Conservation (phyloP, 2,329 filamentous ascomycete species). For the Paracamarosporium sp. region DNA sequence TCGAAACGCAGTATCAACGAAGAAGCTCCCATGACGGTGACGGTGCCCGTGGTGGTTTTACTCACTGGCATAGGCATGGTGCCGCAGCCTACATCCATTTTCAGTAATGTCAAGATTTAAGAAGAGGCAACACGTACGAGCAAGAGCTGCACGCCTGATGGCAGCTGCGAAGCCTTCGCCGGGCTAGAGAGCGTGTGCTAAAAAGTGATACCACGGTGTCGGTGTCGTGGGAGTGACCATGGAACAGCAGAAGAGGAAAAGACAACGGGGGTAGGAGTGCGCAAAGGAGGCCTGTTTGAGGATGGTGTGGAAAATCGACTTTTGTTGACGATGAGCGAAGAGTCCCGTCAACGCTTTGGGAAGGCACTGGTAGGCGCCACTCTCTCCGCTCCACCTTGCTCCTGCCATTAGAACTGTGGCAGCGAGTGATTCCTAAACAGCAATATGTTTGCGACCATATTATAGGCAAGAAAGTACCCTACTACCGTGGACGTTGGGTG, state of each 20-base stretch:
- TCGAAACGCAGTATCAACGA: not conserved
- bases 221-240: not conserved
- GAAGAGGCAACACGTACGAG: not conserved
- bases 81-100: not conserved
- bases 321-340: not conserved
- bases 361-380: not conserved
- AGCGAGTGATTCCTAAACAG: not conserved
- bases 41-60: not conserved
- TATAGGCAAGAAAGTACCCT: not conserved
- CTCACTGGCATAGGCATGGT: not conserved
- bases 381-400: not conserved
- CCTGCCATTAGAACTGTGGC: not conserved
- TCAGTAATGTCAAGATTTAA: not conserved
- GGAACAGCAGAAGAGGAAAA: not conserved
- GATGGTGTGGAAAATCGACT: not conserved
- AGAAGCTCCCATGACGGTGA: not conserved
- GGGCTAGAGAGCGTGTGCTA: not conserved
- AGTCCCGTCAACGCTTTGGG: not conserved
- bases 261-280: not conserved
- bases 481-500: not conserved
- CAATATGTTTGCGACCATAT: not conserved
- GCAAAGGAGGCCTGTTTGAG: not conserved
- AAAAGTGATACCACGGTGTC: not conserved
- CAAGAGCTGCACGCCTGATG: not conserved
- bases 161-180: not conserved